A percentile compares a stretch with the other conserved stretches of the same genome.
phyloP scores from a whole-genome alignment of 1,139 yeast species.

The Sugiyamaella novakii region DNA sequence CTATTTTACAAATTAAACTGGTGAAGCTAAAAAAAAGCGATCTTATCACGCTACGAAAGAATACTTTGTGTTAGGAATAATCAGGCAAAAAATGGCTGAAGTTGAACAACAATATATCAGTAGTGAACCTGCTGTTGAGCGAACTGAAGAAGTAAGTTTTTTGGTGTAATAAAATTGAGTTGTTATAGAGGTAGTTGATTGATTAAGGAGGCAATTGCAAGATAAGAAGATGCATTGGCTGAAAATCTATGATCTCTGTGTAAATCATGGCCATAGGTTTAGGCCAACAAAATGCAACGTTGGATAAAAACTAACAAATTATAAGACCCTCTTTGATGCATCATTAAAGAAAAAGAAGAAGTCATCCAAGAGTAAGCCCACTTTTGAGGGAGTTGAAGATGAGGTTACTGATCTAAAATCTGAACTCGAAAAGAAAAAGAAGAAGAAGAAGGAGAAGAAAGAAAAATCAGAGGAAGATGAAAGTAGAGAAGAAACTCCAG shows the following conservation, averaged over 20 bases:
- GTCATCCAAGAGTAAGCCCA: constrained; percentile 47
- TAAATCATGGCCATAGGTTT: too few relatives aligned
- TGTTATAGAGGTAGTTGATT: too few relatives aligned
- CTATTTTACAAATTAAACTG: constrained; percentile 10
- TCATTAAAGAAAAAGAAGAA: constrained; percentile 80
- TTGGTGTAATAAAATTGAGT: neutral
- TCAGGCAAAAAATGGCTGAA: constrained; percentile 13
- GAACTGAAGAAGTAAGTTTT: constrained; percentile 13
- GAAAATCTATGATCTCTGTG: too few relatives aligned
- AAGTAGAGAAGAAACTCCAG: constrained; percentile 46
- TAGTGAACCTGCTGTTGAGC: constrained; percentile 13
- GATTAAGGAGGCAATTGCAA: too few relatives aligned
- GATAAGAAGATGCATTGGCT: too few relatives aligned
- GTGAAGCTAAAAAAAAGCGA: constrained; percentile 16
- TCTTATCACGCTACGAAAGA: too few relatives aligned
- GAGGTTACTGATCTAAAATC: constrained; percentile 14
- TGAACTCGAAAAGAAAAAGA: constrained; percentile 17
- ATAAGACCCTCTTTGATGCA: constrained; percentile 35
- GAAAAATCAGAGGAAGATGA: constrained; percentile 50
- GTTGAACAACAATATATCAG: constrained; percentile 7
- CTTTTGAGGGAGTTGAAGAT: constrained; percentile 44
- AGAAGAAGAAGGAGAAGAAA: constrained; percentile 56
- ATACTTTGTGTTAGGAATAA: too few relatives aligned
- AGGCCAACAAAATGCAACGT: too few relatives aligned
- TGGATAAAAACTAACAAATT: neutral